Conservation (phyloP, 768 basidiomycete species). For the Auricularia heimuer region DNA sequence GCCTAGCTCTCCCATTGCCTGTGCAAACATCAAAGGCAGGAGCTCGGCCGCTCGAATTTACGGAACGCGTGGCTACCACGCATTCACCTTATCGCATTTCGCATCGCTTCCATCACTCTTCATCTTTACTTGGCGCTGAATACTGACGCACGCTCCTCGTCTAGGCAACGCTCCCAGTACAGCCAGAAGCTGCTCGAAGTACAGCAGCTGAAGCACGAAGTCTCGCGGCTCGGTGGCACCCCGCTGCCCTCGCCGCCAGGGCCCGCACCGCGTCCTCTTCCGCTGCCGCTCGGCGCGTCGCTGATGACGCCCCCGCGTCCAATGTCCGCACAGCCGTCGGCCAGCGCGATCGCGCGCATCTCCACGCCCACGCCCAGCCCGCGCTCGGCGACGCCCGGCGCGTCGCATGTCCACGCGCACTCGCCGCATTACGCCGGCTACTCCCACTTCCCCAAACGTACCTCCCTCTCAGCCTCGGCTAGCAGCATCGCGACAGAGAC, state of each 20-base stretch:
- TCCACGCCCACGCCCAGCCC: neutral
- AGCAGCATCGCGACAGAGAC: neutral
- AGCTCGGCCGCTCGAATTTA: neutral
- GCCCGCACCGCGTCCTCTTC: neutral
- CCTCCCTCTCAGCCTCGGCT: neutral
- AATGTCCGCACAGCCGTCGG: neutral
- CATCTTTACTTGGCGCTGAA: neutral
- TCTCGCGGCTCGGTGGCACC: neutral
- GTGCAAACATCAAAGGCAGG: no score
- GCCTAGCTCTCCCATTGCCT: no score
- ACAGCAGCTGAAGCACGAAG: slow-evolving; percentile 1
- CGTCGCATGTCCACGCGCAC: neutral
- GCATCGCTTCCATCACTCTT: neutral
- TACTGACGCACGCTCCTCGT: neutral
- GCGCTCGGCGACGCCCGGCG: neutral
- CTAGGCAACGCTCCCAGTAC: slow-evolving; percentile 1
- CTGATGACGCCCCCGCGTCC: neutral
- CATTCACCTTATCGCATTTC: neutral
- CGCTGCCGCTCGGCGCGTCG: neutral
- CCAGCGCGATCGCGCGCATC: neutral
- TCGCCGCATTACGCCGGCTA: neutral
- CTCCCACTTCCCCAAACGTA: neutral
- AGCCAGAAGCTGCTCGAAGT: neutral
- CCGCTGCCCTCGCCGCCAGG: neutral
- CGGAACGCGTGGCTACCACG: neutral